Evolutionary conservation across 345 rosid genomes (phyloP).

Genomic region (Brassica incana): DNA sequence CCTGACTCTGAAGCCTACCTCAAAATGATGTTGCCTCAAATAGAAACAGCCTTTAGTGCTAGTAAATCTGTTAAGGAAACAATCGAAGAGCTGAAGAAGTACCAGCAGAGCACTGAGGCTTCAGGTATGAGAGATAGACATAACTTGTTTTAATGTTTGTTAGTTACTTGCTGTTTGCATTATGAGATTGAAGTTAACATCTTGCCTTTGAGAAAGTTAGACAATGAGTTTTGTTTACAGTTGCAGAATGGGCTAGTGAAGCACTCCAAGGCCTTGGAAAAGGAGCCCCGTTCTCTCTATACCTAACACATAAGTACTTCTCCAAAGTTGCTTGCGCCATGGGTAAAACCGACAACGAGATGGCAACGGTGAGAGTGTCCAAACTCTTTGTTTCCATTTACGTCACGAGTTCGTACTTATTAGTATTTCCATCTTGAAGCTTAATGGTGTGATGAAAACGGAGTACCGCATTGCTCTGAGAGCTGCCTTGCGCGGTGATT

Average conservation of each 20-base stretch:
- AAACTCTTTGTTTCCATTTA: background rate
- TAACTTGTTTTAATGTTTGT: background rate
- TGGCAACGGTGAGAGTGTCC: conserved; percentile 57
- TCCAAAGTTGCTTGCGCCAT: conserved; percentile 69
- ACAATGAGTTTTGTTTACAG: conserved; percentile 37
- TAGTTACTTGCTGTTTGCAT: background rate
- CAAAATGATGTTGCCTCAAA: conserved; percentile 68
- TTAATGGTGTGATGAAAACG: conserved; percentile 76
- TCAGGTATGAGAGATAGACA: conserved; percentile 48
- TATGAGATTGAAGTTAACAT: background rate
- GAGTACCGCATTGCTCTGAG: conserved; percentile 86
- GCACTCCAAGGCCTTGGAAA: conserved; percentile 78
- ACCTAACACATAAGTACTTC: conserved; percentile 69
- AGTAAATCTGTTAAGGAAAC: conserved; percentile 65
- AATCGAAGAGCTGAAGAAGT: conserved; percentile 63
- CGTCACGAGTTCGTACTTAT: background rate
- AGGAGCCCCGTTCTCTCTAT: conserved; percentile 94
- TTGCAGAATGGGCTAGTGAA: conserved; percentile 80
- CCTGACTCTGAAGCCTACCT: conserved; percentile 66
- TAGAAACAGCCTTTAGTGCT: conserved; percentile 60
- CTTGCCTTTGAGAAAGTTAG: background rate
- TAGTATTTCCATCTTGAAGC: conserved; percentile 42
- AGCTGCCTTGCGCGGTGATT: conserved; percentile 68
- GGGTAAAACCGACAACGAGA: conserved; percentile 53
- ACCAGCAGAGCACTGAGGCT: conserved; percentile 60